phyloP scores from a whole-genome alignment of 2,329 filamentous ascomycete species.

The Chrysoporthe puriensis region DNA sequence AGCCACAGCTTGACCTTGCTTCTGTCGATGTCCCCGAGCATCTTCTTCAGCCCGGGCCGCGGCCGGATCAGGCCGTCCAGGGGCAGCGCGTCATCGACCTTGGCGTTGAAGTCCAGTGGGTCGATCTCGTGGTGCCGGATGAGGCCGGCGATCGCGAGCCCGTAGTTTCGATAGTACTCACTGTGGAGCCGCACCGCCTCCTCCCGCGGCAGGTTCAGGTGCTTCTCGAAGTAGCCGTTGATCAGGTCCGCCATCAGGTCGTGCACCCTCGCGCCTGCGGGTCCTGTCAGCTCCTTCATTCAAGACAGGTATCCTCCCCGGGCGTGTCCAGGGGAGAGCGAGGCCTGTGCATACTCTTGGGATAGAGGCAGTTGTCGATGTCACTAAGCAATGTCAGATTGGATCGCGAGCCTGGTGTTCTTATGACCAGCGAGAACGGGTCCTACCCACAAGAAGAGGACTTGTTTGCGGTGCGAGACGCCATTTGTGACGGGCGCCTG shows the following conservation, averaged over 20 bases:
- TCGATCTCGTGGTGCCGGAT: slow-evolving; percentile 95
- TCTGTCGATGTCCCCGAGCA: slow-evolving; percentile 82
- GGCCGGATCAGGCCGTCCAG: slow-evolving; percentile 83
- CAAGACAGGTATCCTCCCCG: no score
- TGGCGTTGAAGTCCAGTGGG: slow-evolving; percentile 88
- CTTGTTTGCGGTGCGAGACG: slow-evolving; percentile 34
- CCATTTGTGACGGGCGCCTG: slow-evolving; percentile 11
- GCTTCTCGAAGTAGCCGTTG: slow-evolving; percentile 62
- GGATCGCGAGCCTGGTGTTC: neutral
- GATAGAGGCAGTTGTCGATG: slow-evolving; percentile 97
- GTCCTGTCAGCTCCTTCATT: slow-evolving; percentile 28
- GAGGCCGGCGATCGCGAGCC: slow-evolving; percentile 93
- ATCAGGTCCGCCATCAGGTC: slow-evolving; percentile 88
- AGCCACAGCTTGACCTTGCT: slow-evolving; percentile 88
- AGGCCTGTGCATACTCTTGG: slow-evolving; percentile 66
- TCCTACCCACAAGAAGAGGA: slow-evolving; percentile 49
- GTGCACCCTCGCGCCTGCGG: slow-evolving; percentile 74
- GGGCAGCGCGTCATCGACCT: slow-evolving; percentile 93
- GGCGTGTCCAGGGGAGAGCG: no score
- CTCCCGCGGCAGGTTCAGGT: slow-evolving; percentile 72
- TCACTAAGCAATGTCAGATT: slow-evolving; percentile 67
- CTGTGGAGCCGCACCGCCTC: slow-evolving; percentile 84
- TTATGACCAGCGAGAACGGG: no score
- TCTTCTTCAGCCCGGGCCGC: slow-evolving; percentile 70
- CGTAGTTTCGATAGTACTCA: slow-evolving; percentile 95